A percentile compares a stretch with the other conserved stretches of the same genome.
phyloP scores from a whole-genome alignment of 441 rosid genomes.

The Pelargonium citronellum region DNA sequence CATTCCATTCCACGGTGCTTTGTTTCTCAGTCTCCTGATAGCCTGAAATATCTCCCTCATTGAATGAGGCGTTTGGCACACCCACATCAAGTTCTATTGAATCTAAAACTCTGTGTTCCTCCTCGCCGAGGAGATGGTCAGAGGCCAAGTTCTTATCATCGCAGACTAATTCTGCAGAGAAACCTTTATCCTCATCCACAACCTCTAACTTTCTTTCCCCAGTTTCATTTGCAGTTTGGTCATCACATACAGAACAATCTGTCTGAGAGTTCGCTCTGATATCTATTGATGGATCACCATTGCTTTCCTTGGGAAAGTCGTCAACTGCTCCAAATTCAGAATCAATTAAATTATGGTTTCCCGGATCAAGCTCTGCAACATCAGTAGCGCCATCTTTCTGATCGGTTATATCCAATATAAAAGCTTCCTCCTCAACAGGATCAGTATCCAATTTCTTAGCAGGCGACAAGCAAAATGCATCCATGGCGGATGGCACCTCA shows the following conservation, averaged over 20 bases:
- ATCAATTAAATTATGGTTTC: constrained; percentile 31
- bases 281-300: constrained; percentile 35
- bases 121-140: constrained; percentile 27
- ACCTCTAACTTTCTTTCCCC: constrained; percentile 22
- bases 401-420: constrained; percentile 29
- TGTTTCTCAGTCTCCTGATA: constrained; percentile 36
- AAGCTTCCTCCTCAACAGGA: constrained; percentile 29
- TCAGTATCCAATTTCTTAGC: constrained; percentile 29
- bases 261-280: constrained; percentile 25
- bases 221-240: constrained; percentile 31
- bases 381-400: constrained; percentile 30
- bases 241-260: constrained; percentile 35
- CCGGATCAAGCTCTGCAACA: constrained; percentile 30
- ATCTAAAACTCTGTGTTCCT: constrained; percentile 26
- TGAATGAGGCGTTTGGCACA: constrained; percentile 22
- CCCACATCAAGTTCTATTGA: constrained; percentile 29
- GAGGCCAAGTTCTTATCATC: constrained; percentile 31
- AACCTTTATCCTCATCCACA: constrained; percentile 29
- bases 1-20: constrained; percentile 27
- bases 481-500: constrained; percentile 21
- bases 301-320: constrained; percentile 39
- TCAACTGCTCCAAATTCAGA: constrained; percentile 36
- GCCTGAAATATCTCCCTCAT: constrained; percentile 28
- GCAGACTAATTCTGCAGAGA: constrained; percentile 29
- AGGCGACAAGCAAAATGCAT: constrained; percentile 27